These are phyloP conservation scores for Didymella sp. DNA, from an alignment of 2,329 filamentous ascomycete species.

Conservation along the genomic window DNA sequence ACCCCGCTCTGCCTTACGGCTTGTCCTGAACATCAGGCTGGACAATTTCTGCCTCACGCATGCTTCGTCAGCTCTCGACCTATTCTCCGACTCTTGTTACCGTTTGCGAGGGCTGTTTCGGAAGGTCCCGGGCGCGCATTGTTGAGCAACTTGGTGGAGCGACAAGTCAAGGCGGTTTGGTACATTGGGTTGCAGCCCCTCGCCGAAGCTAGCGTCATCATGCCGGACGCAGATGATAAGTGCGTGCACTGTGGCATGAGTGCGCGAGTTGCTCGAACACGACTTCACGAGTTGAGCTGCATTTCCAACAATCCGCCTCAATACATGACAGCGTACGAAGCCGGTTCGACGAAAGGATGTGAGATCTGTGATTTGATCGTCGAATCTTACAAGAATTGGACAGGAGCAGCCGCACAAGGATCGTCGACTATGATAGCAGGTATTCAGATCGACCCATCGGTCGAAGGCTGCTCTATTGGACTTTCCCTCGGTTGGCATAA, in stretches of 20 bases:
- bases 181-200: no score
- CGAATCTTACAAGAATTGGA: background rate
- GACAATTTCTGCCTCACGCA: no score
- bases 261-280: background rate
- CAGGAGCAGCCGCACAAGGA: background rate
- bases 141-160: no score
- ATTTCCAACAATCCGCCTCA: background rate
- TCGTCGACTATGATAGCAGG: background rate
- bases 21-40: no score
- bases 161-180: no score
- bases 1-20: no score
- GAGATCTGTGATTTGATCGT: background rate
- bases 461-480: background rate
- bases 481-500: background rate
- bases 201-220: background rate
- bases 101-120: no score
- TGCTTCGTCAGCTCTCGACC: no score
- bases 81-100: no score
- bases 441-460: background rate
- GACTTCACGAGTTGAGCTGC: background rate
- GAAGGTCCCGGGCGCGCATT: no score
- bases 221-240: background rate
- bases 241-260: background rate
- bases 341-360: background rate
- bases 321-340: background rate